A percentile compares a stretch with the other conserved stretches of the same genome.
These are phyloP conservation scores for Suillus occidentalis DNA, from an alignment of 768 basidiomycete species.

Conservation along the genomic window DNA sequence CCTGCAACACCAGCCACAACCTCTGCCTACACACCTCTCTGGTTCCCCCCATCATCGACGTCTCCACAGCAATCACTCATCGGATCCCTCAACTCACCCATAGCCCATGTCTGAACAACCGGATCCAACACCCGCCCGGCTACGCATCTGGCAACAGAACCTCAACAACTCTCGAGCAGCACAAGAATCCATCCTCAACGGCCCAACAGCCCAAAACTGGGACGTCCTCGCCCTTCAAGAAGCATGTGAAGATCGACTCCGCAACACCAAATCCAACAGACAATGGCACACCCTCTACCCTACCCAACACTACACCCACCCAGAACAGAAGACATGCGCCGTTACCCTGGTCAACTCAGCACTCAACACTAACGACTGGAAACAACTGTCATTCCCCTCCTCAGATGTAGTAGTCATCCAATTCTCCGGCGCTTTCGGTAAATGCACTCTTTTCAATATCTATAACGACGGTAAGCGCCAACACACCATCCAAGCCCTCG, in stretches of 20 bases:
- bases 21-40: no score
- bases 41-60: no score
- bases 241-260: background rate
- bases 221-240: background rate
- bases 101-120: background rate
- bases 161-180: background rate
- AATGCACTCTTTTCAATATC: no score
- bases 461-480: no score
- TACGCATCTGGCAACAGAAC: background rate
- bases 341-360: rapidly evolving
- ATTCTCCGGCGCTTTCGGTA: rapidly evolving
- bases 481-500: no score
- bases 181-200: background rate
- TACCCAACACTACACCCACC: background rate
- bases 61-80: no score
- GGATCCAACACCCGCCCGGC: background rate
- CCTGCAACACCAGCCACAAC: no score
- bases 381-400: background rate
- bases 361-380: background rate
- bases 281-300: background rate
- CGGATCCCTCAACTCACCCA: no score
- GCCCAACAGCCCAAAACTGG: background rate
- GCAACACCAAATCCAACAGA: background rate
- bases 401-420: background rate
- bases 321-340: background rate